Conservation (phyloP, 441 rosid genomes). For the Hura crepitans region DNA sequence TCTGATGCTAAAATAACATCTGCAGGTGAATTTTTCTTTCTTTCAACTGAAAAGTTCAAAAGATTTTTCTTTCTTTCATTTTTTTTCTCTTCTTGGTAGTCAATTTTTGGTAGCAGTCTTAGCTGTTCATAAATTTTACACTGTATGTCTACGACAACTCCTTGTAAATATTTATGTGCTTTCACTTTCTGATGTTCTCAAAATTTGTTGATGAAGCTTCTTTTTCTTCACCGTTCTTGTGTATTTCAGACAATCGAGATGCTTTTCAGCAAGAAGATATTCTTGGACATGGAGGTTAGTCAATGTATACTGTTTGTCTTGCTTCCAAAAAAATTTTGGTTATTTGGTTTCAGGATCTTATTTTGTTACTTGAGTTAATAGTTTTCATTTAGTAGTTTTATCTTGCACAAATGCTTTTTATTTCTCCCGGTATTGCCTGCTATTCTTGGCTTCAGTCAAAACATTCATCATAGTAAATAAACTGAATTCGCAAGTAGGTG, state of each 20-base stretch:
- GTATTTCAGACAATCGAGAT: constrained; percentile 68
- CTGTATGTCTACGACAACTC: background rate
- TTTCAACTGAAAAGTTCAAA: background rate
- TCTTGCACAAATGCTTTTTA: background rate
- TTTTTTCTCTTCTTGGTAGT: background rate
- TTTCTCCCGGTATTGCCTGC: background rate
- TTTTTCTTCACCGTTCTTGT: constrained; percentile 10
- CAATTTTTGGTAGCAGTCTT: background rate
- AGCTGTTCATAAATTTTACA: background rate
- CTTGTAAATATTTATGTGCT: background rate
- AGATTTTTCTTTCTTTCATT: background rate
- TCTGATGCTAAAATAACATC: background rate
- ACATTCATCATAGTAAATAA: background rate
- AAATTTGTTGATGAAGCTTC: constrained; percentile 9
- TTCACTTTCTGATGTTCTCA: background rate
- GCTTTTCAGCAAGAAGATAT: constrained; percentile 62
- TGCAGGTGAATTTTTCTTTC: constrained; percentile 7
- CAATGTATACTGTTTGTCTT: background rate
- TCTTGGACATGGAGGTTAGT: constrained; percentile 76
- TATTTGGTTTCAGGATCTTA: constrained; percentile 1
- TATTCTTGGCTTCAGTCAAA: background rate
- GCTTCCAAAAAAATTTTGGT: background rate
- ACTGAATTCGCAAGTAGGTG: background rate
- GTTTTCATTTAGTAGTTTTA: background rate
- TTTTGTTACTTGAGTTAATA: background rate